Percentiles rank a stretch among this genome's conserved stretches.
Evolutionary conservation across 148 eudicot genomes (phyloP).

Genomic region (Rheum nobile): DNA sequence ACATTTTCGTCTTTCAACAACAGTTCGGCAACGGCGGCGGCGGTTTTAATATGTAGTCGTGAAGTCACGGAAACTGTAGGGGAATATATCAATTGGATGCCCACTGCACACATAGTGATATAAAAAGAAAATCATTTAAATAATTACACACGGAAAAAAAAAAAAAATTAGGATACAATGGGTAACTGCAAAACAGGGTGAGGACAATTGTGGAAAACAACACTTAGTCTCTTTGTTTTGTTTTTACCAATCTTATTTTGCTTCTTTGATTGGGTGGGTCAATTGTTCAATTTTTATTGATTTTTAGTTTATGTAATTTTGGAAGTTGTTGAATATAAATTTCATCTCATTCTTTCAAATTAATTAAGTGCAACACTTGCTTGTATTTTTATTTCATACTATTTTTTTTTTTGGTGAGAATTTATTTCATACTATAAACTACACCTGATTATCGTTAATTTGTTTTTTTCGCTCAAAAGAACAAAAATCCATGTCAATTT

Average conservation of each 20-base stretch:
- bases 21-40: slow-evolving; percentile 28
- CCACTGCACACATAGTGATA: neutral
- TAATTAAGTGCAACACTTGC: too few relatives aligned
- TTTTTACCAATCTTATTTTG: neutral
- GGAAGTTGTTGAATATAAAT: neutral
- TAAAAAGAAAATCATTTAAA: neutral
- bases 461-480: too few relatives aligned
- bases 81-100: neutral
- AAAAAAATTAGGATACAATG: neutral
- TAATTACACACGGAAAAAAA: neutral
- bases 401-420: too few relatives aligned
- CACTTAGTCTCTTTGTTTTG: neutral
- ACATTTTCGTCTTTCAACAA: slow-evolving; percentile 56
- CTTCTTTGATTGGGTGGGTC: neutral
- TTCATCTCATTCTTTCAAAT: neutral
- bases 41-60: neutral
- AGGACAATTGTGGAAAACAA: slow-evolving; percentile 2
- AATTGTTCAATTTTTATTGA: neutral
- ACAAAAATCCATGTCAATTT: too few relatives aligned
- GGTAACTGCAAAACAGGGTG: neutral
- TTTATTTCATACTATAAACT: neutral
- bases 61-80: neutral
- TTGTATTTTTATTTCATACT: neutral
- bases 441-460: too few relatives aligned
- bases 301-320: neutral